Evolutionary conservation across 2,329 filamentous ascomycete genomes (phyloP), one percentile per base, ranked within the genome.

Genomic region (Diaporthe citri): DNA sequence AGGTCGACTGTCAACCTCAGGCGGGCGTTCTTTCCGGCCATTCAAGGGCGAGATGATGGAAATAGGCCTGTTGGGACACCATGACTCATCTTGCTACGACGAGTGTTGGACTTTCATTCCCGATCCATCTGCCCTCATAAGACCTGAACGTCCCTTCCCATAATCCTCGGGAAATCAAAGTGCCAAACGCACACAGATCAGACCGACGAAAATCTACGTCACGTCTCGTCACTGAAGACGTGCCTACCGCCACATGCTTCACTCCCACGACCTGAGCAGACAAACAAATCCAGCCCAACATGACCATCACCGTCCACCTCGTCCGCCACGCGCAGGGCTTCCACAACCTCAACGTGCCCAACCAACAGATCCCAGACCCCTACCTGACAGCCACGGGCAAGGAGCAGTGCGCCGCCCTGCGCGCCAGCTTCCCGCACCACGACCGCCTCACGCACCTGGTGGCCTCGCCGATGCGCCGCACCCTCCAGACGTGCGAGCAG

Each of bases 401-500:
- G 81, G 80, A 91, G 76, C 95, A 98, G 88, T 97, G 95, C 85
- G 85, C 83, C 36, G 82, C 84, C 22, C 91, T 98, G 55, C 84
- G 88, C 79, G 81, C 86, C 41, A 76, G 79, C 28, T 97, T 97
- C 82, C 90, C 93, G 13, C 84, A 90, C 83, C 92, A 94, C 81
- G 85, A 87, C 76, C 84, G 88, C 52, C 86, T 97, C 80, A 92
- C 93, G 6, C 88, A 93, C 78, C 88, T 97, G 17, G 89, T 95
- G 31, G 92, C 95, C 52, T 97, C 94, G 1, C 95, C 95, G 8
- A 88, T 97, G 78, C 92, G 93, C 69, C 91, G 95, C 76, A 97
- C 95, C 2, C 87, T 98, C 60, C 91, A 94, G 84, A 98, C 95
- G 2, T 92, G 93, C 46, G 87, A 95, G 41, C 85, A 91, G 72